Evolutionary conservation across 371 early-diverging fungal species (phyloP), one percentile per base, ranked within the genome.

Genomic region (Capillidium heterosporum): DNA sequence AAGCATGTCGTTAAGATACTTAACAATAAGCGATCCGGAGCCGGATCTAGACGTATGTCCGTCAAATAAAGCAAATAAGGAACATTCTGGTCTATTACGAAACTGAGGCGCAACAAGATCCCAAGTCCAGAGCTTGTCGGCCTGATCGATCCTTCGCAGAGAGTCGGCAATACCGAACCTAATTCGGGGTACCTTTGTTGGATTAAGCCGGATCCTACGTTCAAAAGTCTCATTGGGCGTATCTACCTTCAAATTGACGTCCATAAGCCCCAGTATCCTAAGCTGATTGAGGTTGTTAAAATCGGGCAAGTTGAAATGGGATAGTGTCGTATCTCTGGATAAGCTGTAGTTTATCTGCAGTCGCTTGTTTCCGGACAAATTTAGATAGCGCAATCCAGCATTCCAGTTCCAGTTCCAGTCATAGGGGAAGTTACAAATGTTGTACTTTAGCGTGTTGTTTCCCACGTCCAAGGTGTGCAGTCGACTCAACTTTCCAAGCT

Each of bases 391-490:
- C 40, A 94, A 74, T 0, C 84, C 84, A 46, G 82, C 59, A 63
- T 94, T 94, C 87, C 88, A 91, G 66, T 89, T 90, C 53, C 91
- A 91, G 65, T 94, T 91, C 92, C 92, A 94, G 60, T 91, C 92
- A 62, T 89, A 90, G 0, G 87, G 90, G 90, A 91, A 91, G 62
- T 94, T 94, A 26, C 85, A 75, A 40, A 91, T 85, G 59, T 94
- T 94, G 68, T 91, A 92, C 67, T 88, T 87, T 32, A 94, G 70
- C 29, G 77, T 71, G 59, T 93, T 91, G 65, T 81, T 78, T 29
- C 91, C 88, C 5, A 89, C 84, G 63, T 94, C 95, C 31, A 94
- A 64, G 21, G 81, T 84, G 15, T 73, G 54, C 21, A 94, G 68
- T 27, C 78, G 75, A 32, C 75, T 66, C 7, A 91, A 68, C 63